A percentile compares a stretch with the other conserved stretches of the same genome.
These are phyloP conservation scores for Calonectria fujianensis DNA, from an alignment of 2,329 filamentous ascomycete species.

Conservation along the genomic window DNA sequence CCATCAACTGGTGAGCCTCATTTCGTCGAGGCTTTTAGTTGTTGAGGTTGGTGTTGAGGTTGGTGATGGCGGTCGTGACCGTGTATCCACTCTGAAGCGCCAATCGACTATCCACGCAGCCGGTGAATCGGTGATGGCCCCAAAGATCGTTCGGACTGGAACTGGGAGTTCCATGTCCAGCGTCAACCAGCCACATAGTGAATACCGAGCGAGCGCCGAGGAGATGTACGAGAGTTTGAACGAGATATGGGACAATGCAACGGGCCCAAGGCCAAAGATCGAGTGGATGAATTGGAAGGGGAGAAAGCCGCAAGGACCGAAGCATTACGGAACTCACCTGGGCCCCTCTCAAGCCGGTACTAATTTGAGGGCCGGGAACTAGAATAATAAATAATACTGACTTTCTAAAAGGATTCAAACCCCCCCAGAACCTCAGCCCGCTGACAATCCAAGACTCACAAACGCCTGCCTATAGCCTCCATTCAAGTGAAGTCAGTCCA, in stretches of 20 bases:
- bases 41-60: neutral
- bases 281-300: constrained; percentile 23
- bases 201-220: neutral
- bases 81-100: no score
- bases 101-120: neutral
- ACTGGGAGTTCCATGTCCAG: neutral
- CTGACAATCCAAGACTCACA: neutral
- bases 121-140: neutral
- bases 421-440: neutral
- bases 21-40: neutral
- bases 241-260: no score
- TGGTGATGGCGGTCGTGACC: neutral
- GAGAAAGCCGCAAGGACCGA: neutral
- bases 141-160: neutral
- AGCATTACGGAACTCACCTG: neutral
- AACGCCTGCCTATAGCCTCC: neutral
- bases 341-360: constrained; percentile 12
- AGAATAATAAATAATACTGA: constrained; percentile 28
- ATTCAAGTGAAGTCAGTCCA: constrained; percentile 8
- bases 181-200: no score
- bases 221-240: neutral
- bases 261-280: no score
- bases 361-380: constrained; percentile 4
- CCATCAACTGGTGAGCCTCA: neutral
- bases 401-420: constrained; percentile 6